Evolutionary conservation across 192 early-diverging fungal genomes (phyloP).

Genomic region (Jimgerdemannia lactiflua): DNA sequence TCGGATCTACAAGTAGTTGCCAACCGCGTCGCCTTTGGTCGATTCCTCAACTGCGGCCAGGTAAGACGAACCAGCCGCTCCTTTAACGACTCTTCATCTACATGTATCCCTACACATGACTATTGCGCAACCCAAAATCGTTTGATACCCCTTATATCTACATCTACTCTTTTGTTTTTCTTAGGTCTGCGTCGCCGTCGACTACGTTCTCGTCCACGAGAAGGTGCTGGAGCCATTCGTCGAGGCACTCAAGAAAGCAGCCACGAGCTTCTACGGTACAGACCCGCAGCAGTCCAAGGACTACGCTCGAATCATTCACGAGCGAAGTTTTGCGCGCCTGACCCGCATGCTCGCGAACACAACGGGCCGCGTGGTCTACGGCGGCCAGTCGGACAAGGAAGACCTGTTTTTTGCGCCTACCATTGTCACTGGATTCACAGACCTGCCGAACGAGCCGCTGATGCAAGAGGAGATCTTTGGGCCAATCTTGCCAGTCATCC

Average conservation of each 20-base stretch:
- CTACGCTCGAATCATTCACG: slow-evolving; percentile 62
- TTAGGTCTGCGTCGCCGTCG: slow-evolving; percentile 76
- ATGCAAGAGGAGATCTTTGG: slow-evolving; percentile 94
- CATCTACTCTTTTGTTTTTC: not conserved
- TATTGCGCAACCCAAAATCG: too few species aligned
- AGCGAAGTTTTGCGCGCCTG: slow-evolving; percentile 60
- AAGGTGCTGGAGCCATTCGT: slow-evolving; percentile 44
- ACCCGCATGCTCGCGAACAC: slow-evolving; percentile 37
- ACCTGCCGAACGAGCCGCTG: slow-evolving; percentile 26
- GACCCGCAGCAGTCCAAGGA: slow-evolving; percentile 37
- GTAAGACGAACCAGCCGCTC: slow-evolving; percentile 23
- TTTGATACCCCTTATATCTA: too few species aligned
- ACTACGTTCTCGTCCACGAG: slow-evolving; percentile 69
- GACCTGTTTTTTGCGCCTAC: slow-evolving; percentile 80
- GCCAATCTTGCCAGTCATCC: slow-evolving; percentile 81
- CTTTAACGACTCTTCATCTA: too few species aligned
- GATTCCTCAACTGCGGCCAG: slow-evolving; percentile 87
- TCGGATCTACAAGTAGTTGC: slow-evolving; percentile 60
- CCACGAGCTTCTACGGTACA: slow-evolving; percentile 36
- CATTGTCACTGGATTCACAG: slow-evolving; percentile 54
- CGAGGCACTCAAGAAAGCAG: slow-evolving; percentile 30
- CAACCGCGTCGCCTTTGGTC: slow-evolving; percentile 76
- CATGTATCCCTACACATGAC: too few species aligned
- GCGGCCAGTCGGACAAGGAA: slow-evolving; percentile 55
- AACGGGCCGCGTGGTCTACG: slow-evolving; percentile 50